Percentiles rank a stretch among this genome's conserved stretches.
Conservation (phyloP, 2,329 filamentous ascomycete genomes). For the Aspergillus fructus region DNA sequence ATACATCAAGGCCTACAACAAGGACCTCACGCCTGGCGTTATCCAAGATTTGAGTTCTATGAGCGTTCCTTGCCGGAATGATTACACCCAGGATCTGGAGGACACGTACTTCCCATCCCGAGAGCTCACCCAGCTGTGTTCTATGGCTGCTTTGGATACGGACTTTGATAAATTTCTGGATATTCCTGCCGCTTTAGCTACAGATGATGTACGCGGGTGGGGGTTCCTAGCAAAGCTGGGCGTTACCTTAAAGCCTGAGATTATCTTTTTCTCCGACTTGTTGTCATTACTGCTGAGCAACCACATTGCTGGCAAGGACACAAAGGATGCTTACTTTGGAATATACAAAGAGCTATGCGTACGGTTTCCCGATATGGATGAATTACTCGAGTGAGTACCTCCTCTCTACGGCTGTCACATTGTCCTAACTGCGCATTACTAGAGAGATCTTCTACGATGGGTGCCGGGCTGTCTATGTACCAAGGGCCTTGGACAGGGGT, state of each 20-base stretch:
- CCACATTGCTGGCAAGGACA: not conserved
- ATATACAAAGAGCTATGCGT: slow-evolving; percentile 1
- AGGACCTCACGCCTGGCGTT: not conserved
- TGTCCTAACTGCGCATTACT: too few species aligned
- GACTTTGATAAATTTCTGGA: not conserved
- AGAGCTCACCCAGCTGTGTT: not conserved
- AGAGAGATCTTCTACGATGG: not conserved
- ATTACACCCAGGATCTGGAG: not conserved
- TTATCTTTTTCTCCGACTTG: not conserved
- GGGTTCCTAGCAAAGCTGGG: not conserved
- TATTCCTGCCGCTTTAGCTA: not conserved
- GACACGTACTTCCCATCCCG: not conserved
- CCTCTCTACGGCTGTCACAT: not conserved
- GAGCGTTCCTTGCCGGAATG: not conserved
- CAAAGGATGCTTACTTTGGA: not conserved
- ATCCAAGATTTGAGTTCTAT: not conserved
- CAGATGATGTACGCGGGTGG: not conserved
- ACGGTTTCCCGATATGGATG: not conserved
- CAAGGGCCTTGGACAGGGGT: not conserved
- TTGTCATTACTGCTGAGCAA: not conserved
- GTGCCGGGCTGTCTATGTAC: not conserved
- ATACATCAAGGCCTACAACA: not conserved
- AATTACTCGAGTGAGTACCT: not conserved
- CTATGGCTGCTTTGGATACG: not conserved
- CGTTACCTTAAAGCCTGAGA: not conserved